These are phyloP conservation scores for Paramecium sexaurelia DNA, from an alignment of 73 alveolate genomes.

Conservation along the genomic window DNA sequence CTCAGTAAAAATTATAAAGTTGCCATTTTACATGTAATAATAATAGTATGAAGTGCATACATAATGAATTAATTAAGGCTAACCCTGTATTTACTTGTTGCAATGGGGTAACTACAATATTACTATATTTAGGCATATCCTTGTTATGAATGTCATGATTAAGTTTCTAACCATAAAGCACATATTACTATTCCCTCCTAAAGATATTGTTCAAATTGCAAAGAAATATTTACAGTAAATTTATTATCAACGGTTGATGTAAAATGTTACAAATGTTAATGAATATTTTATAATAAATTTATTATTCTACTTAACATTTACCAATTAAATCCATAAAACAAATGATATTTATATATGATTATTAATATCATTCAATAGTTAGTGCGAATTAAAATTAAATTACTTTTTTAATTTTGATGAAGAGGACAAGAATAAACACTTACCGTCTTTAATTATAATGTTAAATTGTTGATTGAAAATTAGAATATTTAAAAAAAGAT, in stretches of 20 bases:
- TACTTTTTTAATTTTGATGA: too few relatives aligned
- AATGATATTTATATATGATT: too few relatives aligned
- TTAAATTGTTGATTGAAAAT: too few relatives aligned
- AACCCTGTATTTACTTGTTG: not conserved
- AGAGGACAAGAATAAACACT: too few relatives aligned
- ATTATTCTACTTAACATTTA: too few relatives aligned
- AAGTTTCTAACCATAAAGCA: not conserved
- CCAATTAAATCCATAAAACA: too few relatives aligned
- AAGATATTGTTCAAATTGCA: not conserved
- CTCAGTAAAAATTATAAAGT: not conserved
- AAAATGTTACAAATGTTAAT: not conserved
- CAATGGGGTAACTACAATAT: not conserved
- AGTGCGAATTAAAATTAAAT: too few relatives aligned
- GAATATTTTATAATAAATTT: too few relatives aligned
- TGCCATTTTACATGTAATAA: not conserved
- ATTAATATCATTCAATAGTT: too few relatives aligned
- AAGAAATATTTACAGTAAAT: not conserved
- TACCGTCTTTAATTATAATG: too few relatives aligned
- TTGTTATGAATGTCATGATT: slow-evolving; percentile 24
- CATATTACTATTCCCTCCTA: not conserved
- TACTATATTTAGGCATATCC: not conserved
- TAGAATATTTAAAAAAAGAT: too few relatives aligned
- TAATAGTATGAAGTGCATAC: not conserved
- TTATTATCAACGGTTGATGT: slow-evolving; percentile 3
- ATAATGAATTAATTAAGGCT: not conserved